Evolutionary conservation across 2,329 filamentous ascomycete genomes (phyloP).

Genomic region (Penicillium concentricum): DNA sequence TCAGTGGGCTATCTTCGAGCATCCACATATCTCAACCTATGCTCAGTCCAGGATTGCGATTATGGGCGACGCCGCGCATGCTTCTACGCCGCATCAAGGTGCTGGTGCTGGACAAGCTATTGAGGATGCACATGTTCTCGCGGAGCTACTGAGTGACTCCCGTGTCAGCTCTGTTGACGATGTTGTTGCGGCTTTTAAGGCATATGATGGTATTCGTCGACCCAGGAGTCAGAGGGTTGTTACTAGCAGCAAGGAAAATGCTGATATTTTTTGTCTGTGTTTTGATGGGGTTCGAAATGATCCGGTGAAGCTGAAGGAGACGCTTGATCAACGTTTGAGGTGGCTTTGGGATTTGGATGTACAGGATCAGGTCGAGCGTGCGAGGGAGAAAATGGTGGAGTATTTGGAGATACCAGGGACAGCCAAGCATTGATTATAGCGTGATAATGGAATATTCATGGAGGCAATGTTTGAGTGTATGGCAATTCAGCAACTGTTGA

Average conservation of each 20-base stretch:
- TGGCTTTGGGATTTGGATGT: constrained; percentile 40
- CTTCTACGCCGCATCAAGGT: constrained; percentile 39
- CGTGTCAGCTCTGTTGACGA: constrained; percentile 31
- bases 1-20: constrained; percentile 40
- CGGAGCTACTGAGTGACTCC: constrained; percentile 47
- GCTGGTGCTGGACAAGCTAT: constrained; percentile 41
- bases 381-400: constrained; percentile 18
- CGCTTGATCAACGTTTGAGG: constrained; percentile 24
- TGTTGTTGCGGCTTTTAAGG: constrained; percentile 49
- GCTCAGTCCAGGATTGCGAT: constrained; percentile 30
- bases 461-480: background rate
- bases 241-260: constrained; percentile 50
- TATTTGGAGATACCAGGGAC: background rate
- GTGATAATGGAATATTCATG: no score
- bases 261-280: constrained; percentile 29
- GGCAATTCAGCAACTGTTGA: background rate
- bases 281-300: constrained; percentile 29
- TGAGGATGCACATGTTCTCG: constrained; percentile 40
- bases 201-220: constrained; percentile 52
- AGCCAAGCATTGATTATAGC: background rate
- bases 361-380: constrained; percentile 25
- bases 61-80: constrained; percentile 43
- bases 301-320: constrained; percentile 23
- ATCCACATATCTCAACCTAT: constrained; percentile 33
- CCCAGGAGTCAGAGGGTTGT: constrained; percentile 53